phyloP scores from a whole-genome alignment of 495 filamentous ascomycete species.

The Aspergillus egyptiacus region DNA sequence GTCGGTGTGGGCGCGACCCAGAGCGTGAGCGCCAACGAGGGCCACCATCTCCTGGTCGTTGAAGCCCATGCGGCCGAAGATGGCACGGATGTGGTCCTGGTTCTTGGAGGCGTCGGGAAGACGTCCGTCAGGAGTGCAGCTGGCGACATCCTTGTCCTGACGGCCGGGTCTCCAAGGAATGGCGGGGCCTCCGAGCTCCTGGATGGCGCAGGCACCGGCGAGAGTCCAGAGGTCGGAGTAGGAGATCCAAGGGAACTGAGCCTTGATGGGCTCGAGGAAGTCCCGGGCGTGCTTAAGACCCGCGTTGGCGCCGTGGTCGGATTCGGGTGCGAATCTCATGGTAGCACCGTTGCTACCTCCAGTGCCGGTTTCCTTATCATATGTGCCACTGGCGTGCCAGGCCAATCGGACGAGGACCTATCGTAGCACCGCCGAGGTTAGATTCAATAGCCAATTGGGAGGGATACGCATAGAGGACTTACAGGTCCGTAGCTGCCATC shows the following conservation, averaged over 20 bases:
- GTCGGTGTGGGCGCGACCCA: conserved; percentile 87
- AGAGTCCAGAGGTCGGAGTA: conserved; percentile 98
- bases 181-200: conserved; percentile 87
- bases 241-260: conserved; percentile 87
- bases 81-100: conserved; percentile 75
- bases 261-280: conserved; percentile 87
- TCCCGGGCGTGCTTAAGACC: conserved; percentile 83
- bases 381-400: conserved; percentile 86
- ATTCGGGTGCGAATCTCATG: conserved; percentile 93
- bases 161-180: conserved; percentile 92
- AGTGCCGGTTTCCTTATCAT: conserved; percentile 81
- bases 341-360: conserved; percentile 96
- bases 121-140: conserved; percentile 92
- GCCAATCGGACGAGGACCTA: conserved; percentile 71
- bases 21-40: conserved; percentile 80
- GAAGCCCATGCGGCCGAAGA: conserved; percentile 98
- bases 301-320: conserved; percentile 89
- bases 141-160: conserved; percentile 69
- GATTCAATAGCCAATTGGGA: not conserved
- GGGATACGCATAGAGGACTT: conserved; percentile 19
- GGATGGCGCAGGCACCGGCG: conserved; percentile 75
- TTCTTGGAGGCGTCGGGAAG: conserved; percentile 84
- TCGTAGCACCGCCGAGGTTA: conserved; percentile 9
- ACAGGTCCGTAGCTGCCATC: conserved; percentile 93
- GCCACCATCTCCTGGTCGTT: conserved; percentile 96